Evolutionary conservation across 2,329 filamentous ascomycete genomes (phyloP), one percentile per base, ranked within the genome.

Genomic region (Pestalotiopsis fici): DNA sequence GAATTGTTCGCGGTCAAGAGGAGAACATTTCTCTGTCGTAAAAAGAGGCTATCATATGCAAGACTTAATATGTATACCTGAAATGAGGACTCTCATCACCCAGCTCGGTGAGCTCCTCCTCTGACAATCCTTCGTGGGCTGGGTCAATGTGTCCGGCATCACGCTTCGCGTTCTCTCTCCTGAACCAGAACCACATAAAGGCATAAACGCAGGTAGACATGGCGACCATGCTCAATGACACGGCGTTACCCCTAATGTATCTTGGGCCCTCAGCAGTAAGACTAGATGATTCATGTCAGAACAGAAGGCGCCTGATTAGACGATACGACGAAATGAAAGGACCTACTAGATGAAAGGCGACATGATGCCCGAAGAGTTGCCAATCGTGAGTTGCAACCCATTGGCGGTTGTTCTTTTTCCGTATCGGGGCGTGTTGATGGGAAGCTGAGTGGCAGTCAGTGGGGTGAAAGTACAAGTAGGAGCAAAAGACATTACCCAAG

Each of bases 321-420:
- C 11, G 18, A 7, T 13, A 60, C 7, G 7, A 25, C 11, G 59
- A 56, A 39, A 61, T 59, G 63, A 65, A 67, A n/a, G n/a, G n/a
- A 74, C 77, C 67, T 69, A 79, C 77, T 86, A 86, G 65, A 92
- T 88, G 72, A 93, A 94, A 0, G 90, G 88, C 3, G 90, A 86
- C 89, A 93, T 91, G 70, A 94, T 91, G 2, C 92, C 92, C 12
- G 89, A 86, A 18, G 85, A 83, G 70, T 94, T 94, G 2, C 91
- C 91, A 64, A 90, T 85, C 0, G 88, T 92, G 43, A 94, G 81
- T 75, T 94, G 91, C 75, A 94, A 75, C 0, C 90, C 92, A 1
- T 88, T 92, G 0, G 90, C 91, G 0, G 90, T 91, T 0, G 91
- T 91, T 37, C 92, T 83, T 77, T 94, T 95, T 11, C 91, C 92